phyloP scores from a whole-genome alignment of 2,329 filamentous ascomycete genomes.

The Cucurbitaria berberidis region DNA sequence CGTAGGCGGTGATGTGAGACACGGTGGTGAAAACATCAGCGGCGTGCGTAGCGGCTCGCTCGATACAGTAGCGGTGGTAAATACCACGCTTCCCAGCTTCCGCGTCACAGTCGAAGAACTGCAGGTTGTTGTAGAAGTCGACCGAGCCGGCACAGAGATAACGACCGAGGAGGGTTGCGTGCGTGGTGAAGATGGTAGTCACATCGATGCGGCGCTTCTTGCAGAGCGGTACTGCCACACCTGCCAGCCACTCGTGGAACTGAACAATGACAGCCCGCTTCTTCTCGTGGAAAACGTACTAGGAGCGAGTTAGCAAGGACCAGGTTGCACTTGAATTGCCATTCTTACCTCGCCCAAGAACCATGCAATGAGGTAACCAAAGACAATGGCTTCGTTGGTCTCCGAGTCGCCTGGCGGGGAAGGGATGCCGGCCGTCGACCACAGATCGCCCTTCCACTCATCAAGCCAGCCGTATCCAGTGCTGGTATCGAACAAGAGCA shows the following conservation, averaged over 20 bases:
- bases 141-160: conserved; percentile 97
- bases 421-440: conserved; percentile 92
- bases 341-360: conserved; percentile 86
- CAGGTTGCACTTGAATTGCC: conserved; percentile 1
- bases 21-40: conserved; percentile 98
- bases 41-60: conserved; percentile 88
- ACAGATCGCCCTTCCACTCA: conserved; percentile 97
- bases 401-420: conserved; percentile 89
- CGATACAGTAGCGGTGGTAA: conserved; percentile 98
- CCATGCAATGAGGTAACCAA: conserved; percentile 97
- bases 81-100: conserved; percentile 98
- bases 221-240: conserved; percentile 87
- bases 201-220: conserved; percentile 95
- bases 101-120: conserved; percentile 93
- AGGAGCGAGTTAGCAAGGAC: conserved; percentile 21
- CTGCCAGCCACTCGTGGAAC: conserved; percentile 98
- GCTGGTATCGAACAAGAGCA: conserved; percentile 92
- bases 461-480: conserved; percentile 89
- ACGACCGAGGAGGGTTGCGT: conserved; percentile 91
- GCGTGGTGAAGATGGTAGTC: conserved; percentile 98
- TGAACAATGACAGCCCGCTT: conserved; percentile 92
- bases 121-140: conserved; percentile 99
- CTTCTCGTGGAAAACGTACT: conserved; percentile 95
- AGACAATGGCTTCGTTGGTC: conserved; percentile 96
- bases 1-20: conserved; percentile 97